Evolutionary conservation across 306 rosid genomes (phyloP), one percentile per base, ranked within the genome.

Genomic region (Quercus suber): DNA sequence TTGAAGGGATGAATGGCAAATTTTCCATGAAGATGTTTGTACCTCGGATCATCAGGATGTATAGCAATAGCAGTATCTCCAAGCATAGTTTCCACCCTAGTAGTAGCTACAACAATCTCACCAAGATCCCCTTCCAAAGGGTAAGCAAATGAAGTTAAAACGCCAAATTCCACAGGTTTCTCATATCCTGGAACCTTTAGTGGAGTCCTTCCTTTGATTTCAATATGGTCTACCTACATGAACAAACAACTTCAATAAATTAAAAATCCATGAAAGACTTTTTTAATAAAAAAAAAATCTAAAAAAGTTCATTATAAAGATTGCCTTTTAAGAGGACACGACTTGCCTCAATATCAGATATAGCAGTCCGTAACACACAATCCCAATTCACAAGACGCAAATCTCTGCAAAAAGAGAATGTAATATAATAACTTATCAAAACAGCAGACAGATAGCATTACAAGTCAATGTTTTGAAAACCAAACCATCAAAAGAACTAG

Each of bases 31-130:
- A 95, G 91, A 75, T 81, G 87, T 17, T 35, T 82, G 82, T 91
- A 95, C 87, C 97, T 85, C 21, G 76, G 79, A 79, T 95, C 98
- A 55, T 81, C 78, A 53, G 99, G 96, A 82, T 93, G 98, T 73
- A 95, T 69, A 41, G 99, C 97, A 78, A 95, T 90, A 51, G 99
- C 98, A 78, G 97, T 89, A 85, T 95, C 99, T 18, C 99, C 99
- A 33, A 95, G 98, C 98, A 95, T 95, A 10, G 98, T 93, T 84
- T 95, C 99, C 76, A 95, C 89, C 79, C 99, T 84, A 74, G 98
- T 95, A 51, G 99, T 93, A 75, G 98, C 98, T 69, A 93, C 98
- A 79, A 95, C 89, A 84, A 95, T 88, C 83, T 95, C 98, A 78
- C 99, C 99, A 11, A 89, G 81, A 67, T 75, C 87, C 37, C 84